phyloP scores from a whole-genome alignment of 2,329 filamentous ascomycete genomes.

The Apiospora malaysiana region DNA sequence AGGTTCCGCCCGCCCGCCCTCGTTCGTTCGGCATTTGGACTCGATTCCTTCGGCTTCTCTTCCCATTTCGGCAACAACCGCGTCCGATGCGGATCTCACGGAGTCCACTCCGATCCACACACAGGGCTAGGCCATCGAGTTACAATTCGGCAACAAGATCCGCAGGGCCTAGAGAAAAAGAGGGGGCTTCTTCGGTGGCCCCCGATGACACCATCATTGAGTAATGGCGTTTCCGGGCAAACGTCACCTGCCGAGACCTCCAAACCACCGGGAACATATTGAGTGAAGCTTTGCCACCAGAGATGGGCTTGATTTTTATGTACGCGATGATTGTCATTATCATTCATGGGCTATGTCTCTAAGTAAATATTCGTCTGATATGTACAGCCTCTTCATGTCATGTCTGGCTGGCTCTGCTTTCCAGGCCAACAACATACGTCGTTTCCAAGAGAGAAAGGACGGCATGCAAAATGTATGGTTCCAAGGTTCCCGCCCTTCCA shows the following conservation, averaged over 20 bases:
- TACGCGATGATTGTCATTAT: constrained; percentile 1
- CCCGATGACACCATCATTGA: constrained; percentile 14
- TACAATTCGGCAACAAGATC: not conserved
- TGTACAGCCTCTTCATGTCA: not conserved
- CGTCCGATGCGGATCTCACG: constrained; percentile 11
- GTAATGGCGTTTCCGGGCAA: constrained; percentile 6
- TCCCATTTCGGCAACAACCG: not conserved
- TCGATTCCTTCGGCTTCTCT: not conserved
- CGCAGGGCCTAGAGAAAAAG: not conserved
- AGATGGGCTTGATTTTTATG: too few species aligned
- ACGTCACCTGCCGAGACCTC: not conserved
- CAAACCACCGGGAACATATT: too few species aligned
- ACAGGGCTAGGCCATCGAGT: not conserved
- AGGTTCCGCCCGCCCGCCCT: not conserved
- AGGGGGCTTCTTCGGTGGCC: not conserved
- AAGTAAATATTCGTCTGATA: not conserved
- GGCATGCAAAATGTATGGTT: constrained; percentile 4
- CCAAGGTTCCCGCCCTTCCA: constrained; percentile 9
- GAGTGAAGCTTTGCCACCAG: too few species aligned
- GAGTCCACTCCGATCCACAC: constrained; percentile 12
- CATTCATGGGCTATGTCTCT: constrained; percentile 1
- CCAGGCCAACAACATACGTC: not conserved
- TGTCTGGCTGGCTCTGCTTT: not conserved
- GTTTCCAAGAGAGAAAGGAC: not conserved
- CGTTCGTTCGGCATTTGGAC: not conserved